phyloP scores from a whole-genome alignment of 305 asterid species.

The Fraxinus floribunda region DNA sequence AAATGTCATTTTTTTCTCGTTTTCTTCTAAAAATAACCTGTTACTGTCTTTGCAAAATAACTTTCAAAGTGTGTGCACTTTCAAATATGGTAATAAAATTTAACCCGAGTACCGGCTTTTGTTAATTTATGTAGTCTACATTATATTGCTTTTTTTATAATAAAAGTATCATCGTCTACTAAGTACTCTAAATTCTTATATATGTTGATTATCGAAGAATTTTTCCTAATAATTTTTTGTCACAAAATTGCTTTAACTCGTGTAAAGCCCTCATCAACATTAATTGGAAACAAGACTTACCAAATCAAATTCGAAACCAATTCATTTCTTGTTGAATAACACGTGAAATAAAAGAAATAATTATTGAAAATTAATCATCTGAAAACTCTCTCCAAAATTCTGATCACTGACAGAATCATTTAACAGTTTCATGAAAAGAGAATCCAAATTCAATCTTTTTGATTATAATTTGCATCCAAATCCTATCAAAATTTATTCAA shows the following conservation, averaged over 20 bases:
- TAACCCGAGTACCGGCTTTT: too few species aligned
- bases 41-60: too few species aligned
- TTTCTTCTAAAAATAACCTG: too few species aligned
- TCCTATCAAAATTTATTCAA: conserved; percentile 5
- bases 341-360: background rate
- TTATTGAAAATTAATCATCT: background rate
- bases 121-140: too few species aligned
- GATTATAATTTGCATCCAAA: background rate
- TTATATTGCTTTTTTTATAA: too few species aligned
- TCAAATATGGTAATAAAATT: too few species aligned
- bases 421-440: background rate
- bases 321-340: background rate
- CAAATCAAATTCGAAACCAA: background rate
- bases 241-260: background rate
- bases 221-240: background rate
- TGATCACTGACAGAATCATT: background rate
- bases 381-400: background rate
- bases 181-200: too few species aligned
- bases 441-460: conserved; percentile 1
- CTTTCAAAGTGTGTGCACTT: too few species aligned
- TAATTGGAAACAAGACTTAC: background rate
- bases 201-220: too few species aligned
- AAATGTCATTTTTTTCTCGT: too few species aligned
- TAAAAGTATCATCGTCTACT: too few species aligned
- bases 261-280: background rate